Conservation (phyloP, 2,329 filamentous ascomycete genomes). For the Fusarium albidum region DNA sequence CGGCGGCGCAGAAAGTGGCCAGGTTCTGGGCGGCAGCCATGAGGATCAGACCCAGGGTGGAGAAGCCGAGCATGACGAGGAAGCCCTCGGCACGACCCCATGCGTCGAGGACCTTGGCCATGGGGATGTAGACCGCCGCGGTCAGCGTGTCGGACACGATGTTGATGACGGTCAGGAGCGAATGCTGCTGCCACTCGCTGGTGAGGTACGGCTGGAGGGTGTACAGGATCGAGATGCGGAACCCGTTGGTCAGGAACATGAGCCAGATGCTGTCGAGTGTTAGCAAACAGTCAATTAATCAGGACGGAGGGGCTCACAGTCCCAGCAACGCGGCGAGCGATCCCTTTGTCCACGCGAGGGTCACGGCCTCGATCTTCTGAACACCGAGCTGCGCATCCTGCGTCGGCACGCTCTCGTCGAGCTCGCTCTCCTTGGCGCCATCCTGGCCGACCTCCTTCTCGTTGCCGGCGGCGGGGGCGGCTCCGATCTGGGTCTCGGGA, state of each 20-base stretch:
- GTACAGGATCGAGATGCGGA: constrained; percentile 52
- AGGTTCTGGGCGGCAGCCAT: constrained; percentile 64
- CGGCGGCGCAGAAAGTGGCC: constrained; percentile 59
- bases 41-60: constrained; percentile 61
- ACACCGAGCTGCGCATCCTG: constrained; percentile 48
- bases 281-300: no score
- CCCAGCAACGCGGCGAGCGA: constrained; percentile 45
- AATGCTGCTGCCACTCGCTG: constrained; percentile 61
- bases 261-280: constrained; percentile 50
- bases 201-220: constrained; percentile 57
- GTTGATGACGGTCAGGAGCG: constrained; percentile 60
- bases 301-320: constrained; percentile 37
- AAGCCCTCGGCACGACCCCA: constrained; percentile 71
- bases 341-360: constrained; percentile 50
- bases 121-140: constrained; percentile 68
- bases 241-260: constrained; percentile 59
- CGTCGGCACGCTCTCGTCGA: constrained; percentile 16
- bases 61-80: constrained; percentile 58
- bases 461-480: constrained; percentile 2
- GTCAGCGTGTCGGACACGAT: constrained; percentile 63
- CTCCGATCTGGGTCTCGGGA: constrained; percentile 15
- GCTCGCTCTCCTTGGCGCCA: constrained; percentile 19
- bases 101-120: constrained; percentile 69
- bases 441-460: constrained; percentile 25
- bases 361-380: constrained; percentile 52